A percentile compares a stretch with the other conserved stretches of the same genome.
Conservation (phyloP, 2,329 filamentous ascomycete genomes). For the Fusarium ambrosium region DNA sequence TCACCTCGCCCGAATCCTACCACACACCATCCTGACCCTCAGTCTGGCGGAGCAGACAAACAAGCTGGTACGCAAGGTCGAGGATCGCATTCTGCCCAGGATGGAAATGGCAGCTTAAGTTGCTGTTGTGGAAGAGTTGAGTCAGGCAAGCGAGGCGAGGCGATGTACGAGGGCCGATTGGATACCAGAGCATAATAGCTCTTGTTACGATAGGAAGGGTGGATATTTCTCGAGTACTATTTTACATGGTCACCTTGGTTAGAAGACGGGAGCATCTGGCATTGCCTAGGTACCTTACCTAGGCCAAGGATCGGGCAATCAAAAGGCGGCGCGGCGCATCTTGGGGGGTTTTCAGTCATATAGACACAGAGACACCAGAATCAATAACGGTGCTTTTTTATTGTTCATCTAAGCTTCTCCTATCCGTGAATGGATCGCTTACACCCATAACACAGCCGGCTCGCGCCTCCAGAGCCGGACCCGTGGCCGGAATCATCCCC, state of each 20-base stretch:
- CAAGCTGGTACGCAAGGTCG: slow-evolving; percentile 86
- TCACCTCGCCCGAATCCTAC: slow-evolving; percentile 92
- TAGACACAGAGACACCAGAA: slow-evolving; percentile 32
- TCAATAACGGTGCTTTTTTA: slow-evolving; percentile 14
- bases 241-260: slow-evolving; percentile 29
- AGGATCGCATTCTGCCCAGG: slow-evolving; percentile 68
- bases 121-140: neutral
- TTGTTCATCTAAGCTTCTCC: slow-evolving; percentile 30
- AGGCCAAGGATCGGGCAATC: slow-evolving; percentile 42
- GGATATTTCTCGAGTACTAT: slow-evolving; percentile 18
- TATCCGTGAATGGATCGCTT: slow-evolving; percentile 72
- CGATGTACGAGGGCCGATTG: slow-evolving; percentile 7
- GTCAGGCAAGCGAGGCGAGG: neutral
- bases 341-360: slow-evolving; percentile 40
- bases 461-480: slow-evolving; percentile 20
- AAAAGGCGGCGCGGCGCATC: slow-evolving; percentile 45
- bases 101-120: slow-evolving; percentile 47
- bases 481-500: slow-evolving; percentile 57
- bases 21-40: slow-evolving; percentile 94
- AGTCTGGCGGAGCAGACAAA: slow-evolving; percentile 97
- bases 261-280: slow-evolving; percentile 37
- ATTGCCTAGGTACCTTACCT: slow-evolving; percentile 18
- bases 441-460: slow-evolving; percentile 78
- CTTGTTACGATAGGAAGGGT: slow-evolving; percentile 25
- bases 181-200: slow-evolving; percentile 19